Conservation (phyloP, 352 stramenopile species). For the Pseudoperonospora humuli region DNA sequence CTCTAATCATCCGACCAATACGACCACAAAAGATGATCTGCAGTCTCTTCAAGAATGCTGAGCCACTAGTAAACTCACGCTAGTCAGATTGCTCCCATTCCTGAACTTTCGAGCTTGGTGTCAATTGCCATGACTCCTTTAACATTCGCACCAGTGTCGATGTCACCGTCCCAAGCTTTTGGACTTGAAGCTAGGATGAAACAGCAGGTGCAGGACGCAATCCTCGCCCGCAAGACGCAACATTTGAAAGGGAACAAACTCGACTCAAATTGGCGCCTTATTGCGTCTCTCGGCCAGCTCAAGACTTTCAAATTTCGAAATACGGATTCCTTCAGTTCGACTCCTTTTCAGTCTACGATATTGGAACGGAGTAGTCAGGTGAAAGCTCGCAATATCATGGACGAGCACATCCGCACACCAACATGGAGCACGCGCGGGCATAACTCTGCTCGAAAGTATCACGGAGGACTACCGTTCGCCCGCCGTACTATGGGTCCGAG, state of each 20-base stretch:
- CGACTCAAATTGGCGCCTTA: conserved; percentile 33
- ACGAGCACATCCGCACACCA: conserved; percentile 11
- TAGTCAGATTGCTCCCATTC: too few species aligned
- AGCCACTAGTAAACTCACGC: too few species aligned
- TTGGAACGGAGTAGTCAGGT: conserved; percentile 5
- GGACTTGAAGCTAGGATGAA: conserved; percentile 35
- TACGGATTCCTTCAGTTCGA: conserved; percentile 19
- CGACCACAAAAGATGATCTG: too few species aligned
- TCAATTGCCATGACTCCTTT: conserved; percentile 4
- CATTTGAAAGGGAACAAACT: conserved; percentile 15
- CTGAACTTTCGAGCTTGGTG: conserved; percentile 11
- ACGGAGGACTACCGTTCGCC: background rate
- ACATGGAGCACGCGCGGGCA: conserved; percentile 6
- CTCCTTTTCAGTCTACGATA: conserved; percentile 19
- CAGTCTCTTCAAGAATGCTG: too few species aligned
- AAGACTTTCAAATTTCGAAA: conserved; percentile 37
- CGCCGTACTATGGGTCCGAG: conserved; percentile 10
- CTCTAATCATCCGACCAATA: too few species aligned
- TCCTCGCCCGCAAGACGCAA: conserved; percentile 24
- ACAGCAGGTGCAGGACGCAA: conserved; percentile 35
- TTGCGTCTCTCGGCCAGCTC: conserved; percentile 28
- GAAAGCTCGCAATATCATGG: conserved; percentile 4
- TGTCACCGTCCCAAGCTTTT: conserved; percentile 17
- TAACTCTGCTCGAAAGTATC: conserved; percentile 7
- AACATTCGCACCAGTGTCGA: conserved; percentile 24